phyloP scores from a whole-genome alignment of 2,329 filamentous ascomycete species.

The Fulvia fulva region DNA sequence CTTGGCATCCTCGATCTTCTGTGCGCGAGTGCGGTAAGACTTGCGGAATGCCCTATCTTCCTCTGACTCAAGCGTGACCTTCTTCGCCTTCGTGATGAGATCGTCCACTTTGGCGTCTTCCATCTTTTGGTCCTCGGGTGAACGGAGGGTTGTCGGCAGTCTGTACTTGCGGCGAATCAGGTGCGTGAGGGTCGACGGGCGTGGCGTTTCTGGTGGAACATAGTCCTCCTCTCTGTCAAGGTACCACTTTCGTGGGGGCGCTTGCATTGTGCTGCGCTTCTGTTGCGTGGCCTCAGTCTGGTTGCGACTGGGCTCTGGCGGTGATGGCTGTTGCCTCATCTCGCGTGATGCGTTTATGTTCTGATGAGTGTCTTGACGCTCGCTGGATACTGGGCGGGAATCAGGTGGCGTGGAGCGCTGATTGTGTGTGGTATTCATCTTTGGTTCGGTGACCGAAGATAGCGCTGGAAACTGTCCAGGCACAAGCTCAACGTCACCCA shows the following conservation, averaged over 20 bases:
- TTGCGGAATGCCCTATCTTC: constrained; percentile 12
- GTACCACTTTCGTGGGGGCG: background rate
- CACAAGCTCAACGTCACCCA: background rate
- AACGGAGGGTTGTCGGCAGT: background rate
- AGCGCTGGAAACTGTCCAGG: constrained; percentile 2
- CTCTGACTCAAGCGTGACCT: constrained; percentile 10
- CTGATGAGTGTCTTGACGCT: background rate
- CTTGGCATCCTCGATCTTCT: background rate
- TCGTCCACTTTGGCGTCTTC: constrained; percentile 9
- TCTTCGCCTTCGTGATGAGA: constrained; percentile 10
- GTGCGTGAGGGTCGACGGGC: background rate
- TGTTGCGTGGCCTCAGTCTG: background rate
- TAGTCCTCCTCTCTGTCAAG: background rate
- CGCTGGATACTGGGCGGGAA: constrained; percentile 12
- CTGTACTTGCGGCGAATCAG: background rate
- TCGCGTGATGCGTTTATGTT: background rate
- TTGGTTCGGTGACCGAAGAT: background rate
- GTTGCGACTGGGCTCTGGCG: background rate
- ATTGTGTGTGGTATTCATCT: background rate
- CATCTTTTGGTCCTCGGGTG: constrained; percentile 1
- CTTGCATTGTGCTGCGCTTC: background rate
- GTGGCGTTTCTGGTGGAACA: background rate
- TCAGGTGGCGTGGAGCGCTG: constrained; percentile 13
- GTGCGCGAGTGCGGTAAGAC: constrained; percentile 11
- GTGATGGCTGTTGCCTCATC: background rate